Evolutionary conservation across 2,329 filamentous ascomycete genomes (phyloP), one percentile per base, ranked within the genome.

Genomic region (Coniochaeta sp.): DNA sequence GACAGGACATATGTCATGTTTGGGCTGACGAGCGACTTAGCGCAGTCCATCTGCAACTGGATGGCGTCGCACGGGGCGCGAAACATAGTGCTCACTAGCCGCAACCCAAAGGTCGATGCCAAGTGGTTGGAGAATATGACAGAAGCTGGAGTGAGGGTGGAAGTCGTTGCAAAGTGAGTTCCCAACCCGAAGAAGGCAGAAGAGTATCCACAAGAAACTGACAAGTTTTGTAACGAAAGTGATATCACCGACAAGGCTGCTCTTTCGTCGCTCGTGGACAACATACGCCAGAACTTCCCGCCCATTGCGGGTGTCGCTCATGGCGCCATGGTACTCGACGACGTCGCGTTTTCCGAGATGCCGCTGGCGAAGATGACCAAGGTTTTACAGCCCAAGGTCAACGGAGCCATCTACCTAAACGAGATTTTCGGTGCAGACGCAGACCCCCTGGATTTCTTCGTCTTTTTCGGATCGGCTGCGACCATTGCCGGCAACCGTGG

Each of bases 321-420:
- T 22, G 71, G 63, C 1, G 70, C 71, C 14, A 67, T 70, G 65
- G 64, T 72, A 2, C 58, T 71, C 1, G 22, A 56, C 10, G 66
- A 71, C 48, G 31, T 32, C 22, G 32, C 56, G 1, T 58, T 69
- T 32, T 22, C 35, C 1, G 52, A 59, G 9, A 60, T 62, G 57
- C 47, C 53, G 2, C 33, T 61, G 1, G 55, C 63, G 12, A 51
- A 52, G 0, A 35, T 68, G 26, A 33, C 53, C 4, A 51, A 53
- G 8, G 56, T 61, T 0, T 22, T 65, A 0, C 49, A 52, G 8
- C 67, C 68, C 28, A 72, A 71, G 53, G 59, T 71, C 1, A 33
- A 61, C 1, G 67, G 68, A 3, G 58, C 52, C 6, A 55, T 53
- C 1, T 51, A 64, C 33, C 56, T 71, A 0, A 57, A 70, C 30